phyloP scores from a whole-genome alignment of 2,329 filamentous ascomycete genomes.

The Lasiodiplodia citricola region DNA sequence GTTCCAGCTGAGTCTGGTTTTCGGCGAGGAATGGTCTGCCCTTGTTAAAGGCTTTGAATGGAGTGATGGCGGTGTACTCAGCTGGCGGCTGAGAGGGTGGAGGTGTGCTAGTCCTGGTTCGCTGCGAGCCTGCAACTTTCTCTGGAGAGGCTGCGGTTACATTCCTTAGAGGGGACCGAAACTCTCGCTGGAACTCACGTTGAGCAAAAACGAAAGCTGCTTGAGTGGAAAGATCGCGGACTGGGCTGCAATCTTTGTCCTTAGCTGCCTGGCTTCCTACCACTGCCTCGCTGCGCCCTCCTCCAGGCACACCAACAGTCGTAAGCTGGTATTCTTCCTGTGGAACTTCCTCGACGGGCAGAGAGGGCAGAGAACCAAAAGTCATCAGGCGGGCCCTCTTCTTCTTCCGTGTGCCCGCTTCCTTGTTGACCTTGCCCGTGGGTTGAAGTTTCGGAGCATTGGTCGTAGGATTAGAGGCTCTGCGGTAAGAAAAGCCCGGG shows the following conservation, averaged over 20 bases:
- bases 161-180: constrained; percentile 21
- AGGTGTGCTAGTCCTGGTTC: background rate
- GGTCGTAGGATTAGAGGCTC: constrained; percentile 24
- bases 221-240: constrained; percentile 41
- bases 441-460: background rate
- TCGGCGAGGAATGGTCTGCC: constrained; percentile 29
- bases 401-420: background rate
- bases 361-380: constrained; percentile 10
- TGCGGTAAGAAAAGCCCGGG: constrained; percentile 37
- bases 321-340: background rate
- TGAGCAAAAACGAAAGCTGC: constrained; percentile 42
- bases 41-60: constrained; percentile 30
- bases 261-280: background rate
- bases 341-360: background rate
- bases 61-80: constrained; percentile 24
- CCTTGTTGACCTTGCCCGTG: background rate
- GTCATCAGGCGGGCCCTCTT: constrained; percentile 34
- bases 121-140: background rate
- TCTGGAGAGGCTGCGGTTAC: background rate
- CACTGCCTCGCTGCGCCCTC: too few species aligned
- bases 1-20: constrained; percentile 31
- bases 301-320: background rate
- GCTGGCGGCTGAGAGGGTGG: background rate
- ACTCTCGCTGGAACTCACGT: constrained; percentile 40
- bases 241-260: background rate